Evolutionary conservation across 2,329 filamentous ascomycete species (phyloP).

Genomic region (Blastomyces percursus): DNA sequence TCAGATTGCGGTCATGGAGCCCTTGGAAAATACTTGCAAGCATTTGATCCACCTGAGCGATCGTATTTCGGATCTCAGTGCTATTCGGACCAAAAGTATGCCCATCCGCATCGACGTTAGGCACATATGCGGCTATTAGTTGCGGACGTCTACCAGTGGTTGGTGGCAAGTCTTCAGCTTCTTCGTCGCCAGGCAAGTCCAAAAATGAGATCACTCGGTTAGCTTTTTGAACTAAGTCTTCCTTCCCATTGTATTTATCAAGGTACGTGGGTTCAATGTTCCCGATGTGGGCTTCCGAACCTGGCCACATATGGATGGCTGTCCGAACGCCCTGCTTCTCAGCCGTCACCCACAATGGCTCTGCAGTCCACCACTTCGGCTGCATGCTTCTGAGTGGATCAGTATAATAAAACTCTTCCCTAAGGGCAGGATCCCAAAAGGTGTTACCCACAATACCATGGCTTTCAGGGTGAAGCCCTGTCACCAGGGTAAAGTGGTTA

Average conservation of each 20-base stretch:
- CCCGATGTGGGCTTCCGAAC: conserved; percentile 76
- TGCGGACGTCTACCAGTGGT: conserved; percentile 59
- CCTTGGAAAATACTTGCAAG: conserved; percentile 64
- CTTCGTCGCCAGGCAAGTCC: conserved; percentile 65
- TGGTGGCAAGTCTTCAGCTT: conserved; percentile 33
- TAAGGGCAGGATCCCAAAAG: conserved; percentile 74
- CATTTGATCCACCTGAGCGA: conserved; percentile 71
- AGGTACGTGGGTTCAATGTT: conserved; percentile 66
- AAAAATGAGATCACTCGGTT: conserved; percentile 68
- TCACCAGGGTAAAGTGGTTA: conserved; percentile 88
- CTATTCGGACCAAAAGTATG: conserved; percentile 89
- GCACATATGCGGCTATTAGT: conserved; percentile 88
- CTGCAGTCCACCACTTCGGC: conserved; percentile 87
- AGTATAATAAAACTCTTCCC: conserved; percentile 81
- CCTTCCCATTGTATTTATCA: conserved; percentile 73
- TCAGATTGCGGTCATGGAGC: conserved; percentile 70
- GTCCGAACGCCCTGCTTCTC: conserved; percentile 67
- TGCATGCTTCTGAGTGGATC: conserved; percentile 64
- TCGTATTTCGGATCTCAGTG: conserved; percentile 73
- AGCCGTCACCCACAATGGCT: conserved; percentile 88
- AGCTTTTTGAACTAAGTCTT: conserved; percentile 64
- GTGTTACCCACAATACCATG: conserved; percentile 90
- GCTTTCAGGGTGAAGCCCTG: conserved; percentile 81
- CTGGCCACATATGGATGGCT: conserved; percentile 98
- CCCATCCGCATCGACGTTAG: conserved; percentile 77